These are phyloP conservation scores for Arabidopsis suecica DNA, from an alignment of 345 rosid species.

Conservation along the genomic window DNA sequence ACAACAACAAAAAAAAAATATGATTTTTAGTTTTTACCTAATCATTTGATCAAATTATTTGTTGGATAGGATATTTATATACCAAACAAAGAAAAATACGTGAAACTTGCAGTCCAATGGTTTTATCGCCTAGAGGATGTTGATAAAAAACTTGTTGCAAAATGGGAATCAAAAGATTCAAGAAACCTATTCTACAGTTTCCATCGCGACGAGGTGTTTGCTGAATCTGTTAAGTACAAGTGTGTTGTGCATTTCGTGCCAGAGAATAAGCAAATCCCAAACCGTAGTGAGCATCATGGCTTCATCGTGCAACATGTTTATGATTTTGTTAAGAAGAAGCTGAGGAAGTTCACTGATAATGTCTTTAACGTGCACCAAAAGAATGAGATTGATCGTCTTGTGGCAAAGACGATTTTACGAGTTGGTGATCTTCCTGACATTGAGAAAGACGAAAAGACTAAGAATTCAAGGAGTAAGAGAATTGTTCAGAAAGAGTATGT, in stretches of 20 bases:
- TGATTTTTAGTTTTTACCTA: background rate
- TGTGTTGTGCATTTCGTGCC: slow-evolving; percentile 83
- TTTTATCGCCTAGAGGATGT: slow-evolving; percentile 90
- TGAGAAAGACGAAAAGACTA: background rate
- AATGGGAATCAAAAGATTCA: slow-evolving; percentile 65
- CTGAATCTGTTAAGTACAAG: slow-evolving; percentile 77
- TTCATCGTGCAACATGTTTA: slow-evolving; percentile 75
- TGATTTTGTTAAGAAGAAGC: slow-evolving; percentile 53
- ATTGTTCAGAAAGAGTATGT: background rate
- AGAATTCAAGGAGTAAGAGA: background rate
- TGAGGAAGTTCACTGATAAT: slow-evolving; percentile 55
- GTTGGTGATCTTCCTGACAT: slow-evolving; percentile 54
- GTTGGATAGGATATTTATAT: slow-evolving; percentile 61
- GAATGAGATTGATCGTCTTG: slow-evolving; percentile 58
- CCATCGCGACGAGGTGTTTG: slow-evolving; percentile 77
- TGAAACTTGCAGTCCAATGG: slow-evolving; percentile 84
- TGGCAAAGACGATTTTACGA: slow-evolving; percentile 60
- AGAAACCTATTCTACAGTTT: slow-evolving; percentile 83
- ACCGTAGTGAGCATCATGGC: slow-evolving; percentile 63
- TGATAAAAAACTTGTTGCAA: slow-evolving; percentile 65
- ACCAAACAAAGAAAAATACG: slow-evolving; percentile 49
- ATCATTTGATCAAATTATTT: background rate
- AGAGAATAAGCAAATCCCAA: slow-evolving; percentile 67
- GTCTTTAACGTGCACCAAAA: slow-evolving; percentile 54
- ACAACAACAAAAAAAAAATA: background rate